Percentiles rank a stretch among this genome's conserved stretches.
Evolutionary conservation across 1,139 yeast genomes (phyloP).

Genomic region (Candida sojae): DNA sequence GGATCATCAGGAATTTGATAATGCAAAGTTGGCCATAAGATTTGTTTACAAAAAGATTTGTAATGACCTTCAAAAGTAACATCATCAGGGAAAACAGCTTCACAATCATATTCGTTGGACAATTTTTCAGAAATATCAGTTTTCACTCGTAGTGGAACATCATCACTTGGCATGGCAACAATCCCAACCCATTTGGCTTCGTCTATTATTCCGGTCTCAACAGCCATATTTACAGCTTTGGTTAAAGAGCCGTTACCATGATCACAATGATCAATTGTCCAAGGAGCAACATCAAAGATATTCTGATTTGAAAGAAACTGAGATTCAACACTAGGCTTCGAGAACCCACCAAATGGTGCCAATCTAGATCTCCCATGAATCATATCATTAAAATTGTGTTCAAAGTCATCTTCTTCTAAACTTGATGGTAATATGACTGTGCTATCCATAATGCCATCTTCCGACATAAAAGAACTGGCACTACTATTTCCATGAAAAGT

Average conservation of each 20-base stretch:
- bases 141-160: slow-evolving; percentile 59
- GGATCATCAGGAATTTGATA: slow-evolving; percentile 97
- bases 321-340: slow-evolving; percentile 52
- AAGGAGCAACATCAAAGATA: slow-evolving; percentile 71
- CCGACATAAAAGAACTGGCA: slow-evolving; percentile 32
- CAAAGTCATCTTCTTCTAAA: slow-evolving; percentile 22
- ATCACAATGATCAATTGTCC: slow-evolving; percentile 69
- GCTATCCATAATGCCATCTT: slow-evolving; percentile 13
- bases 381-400: slow-evolving; percentile 29
- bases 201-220: slow-evolving; percentile 46
- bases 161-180: slow-evolving; percentile 87
- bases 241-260: slow-evolving; percentile 88
- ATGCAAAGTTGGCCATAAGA: slow-evolving; percentile 95
- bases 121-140: slow-evolving; percentile 48
- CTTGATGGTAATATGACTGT: slow-evolving; percentile 9
- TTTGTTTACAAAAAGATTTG: slow-evolving; percentile 86
- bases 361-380: slow-evolving; percentile 36
- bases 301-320: slow-evolving; percentile 47
- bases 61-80: slow-evolving; percentile 86
- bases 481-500: slow-evolving; percentile 31
- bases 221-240: slow-evolving; percentile 77
- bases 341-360: slow-evolving; percentile 80
- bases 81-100: slow-evolving; percentile 75
- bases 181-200: slow-evolving; percentile 82
- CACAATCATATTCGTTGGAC: slow-evolving; percentile 51